Conservation (phyloP, 2,329 filamentous ascomycete genomes). For the Clarireedia homoeocarpa region DNA sequence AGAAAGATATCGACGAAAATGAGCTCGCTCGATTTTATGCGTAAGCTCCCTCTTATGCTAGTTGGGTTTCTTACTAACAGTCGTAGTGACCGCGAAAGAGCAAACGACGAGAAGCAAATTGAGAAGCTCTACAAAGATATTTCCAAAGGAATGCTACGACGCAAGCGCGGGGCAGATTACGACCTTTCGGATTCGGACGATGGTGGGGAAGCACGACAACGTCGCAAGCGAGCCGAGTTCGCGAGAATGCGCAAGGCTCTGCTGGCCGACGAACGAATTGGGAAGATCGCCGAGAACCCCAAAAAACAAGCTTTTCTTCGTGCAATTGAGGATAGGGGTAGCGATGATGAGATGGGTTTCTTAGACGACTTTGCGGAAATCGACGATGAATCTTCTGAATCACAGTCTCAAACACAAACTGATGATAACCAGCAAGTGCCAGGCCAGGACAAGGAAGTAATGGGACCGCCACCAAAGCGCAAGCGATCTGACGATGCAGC, state of each 20-base stretch:
- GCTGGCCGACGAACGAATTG: conserved; percentile 80
- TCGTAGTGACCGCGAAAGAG: conserved; percentile 66
- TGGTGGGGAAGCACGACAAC: conserved; percentile 66
- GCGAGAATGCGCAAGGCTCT: conserved; percentile 86
- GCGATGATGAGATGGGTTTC: conserved; percentile 71
- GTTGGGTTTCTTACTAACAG: conserved; percentile 4
- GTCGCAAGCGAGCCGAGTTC: conserved; percentile 81
- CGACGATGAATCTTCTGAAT: conserved; percentile 29
- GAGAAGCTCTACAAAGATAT: conserved; percentile 91
- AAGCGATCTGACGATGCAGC: conserved; percentile 34
- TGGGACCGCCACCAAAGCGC: conserved; percentile 30
- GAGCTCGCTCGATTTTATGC: conserved; percentile 81
- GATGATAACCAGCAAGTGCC: conserved; percentile 32
- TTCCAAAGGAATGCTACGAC: conserved; percentile 77
- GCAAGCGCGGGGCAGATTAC: conserved; percentile 72
- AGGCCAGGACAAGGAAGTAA: conserved; percentile 38
- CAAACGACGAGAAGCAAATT: conserved; percentile 76
- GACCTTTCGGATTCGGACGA: conserved; percentile 90
- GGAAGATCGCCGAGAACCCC: conserved; percentile 81
- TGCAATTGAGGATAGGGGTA: conserved; percentile 76
- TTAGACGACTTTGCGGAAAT: conserved; percentile 45
- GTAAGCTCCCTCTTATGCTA: conserved; percentile 46
- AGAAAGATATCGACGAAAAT: conserved; percentile 69
- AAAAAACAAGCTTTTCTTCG: conserved; percentile 86
- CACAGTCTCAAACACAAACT: conserved; percentile 33